Evolutionary conservation across 2,329 filamentous ascomycete genomes (phyloP), one percentile per base, ranked within the genome.

Genomic region (Arachnopeziza araneosa): DNA sequence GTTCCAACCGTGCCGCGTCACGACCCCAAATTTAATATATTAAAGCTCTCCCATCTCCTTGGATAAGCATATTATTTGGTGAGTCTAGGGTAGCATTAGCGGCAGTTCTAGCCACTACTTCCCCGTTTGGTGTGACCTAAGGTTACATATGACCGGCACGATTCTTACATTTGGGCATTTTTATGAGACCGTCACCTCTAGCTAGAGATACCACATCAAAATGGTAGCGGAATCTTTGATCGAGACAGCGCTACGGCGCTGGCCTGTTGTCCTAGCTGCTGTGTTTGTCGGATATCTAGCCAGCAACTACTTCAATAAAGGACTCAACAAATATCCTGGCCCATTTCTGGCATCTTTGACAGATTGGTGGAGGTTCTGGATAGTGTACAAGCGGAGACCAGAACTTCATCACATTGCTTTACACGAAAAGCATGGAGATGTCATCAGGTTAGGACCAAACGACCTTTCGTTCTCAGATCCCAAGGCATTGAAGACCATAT

Each of bases 361-460:
- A 14, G 83, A 93, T 69, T 86, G 84, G 80, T 93, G 90, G 89
- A 80, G 90, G 22, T 83, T 91, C 63, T 80, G 81, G 68, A 87
- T 91, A 67, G 88, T 90, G 1, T 85, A 80, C 59, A 78, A 80
- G 9, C 80, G 83, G 55, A 78, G 83, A 49, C 83, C 89, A 2
- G 87, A 95, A 60, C 74, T 83, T 63, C 91, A 87, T 0, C 86
- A 89, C 62, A 80, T 87, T 52, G 78, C 75, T 9, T 78, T 95
- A 0, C 90, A 95, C 71, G 79, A 80, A 17, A 80, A 90, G 67
- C 80, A 91, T 75, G 90, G 90, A 53, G 83, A 89, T 69, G 79
- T 93, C 2, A 88, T 95, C 1, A 81, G 90, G 1, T 75, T 92
- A 2, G 90, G 89, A 0, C 90, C 90, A 1, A 92, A 92, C 64